phyloP scores from a whole-genome alignment of 2,329 filamentous ascomycete species.

The Botrytis hyacinthi region DNA sequence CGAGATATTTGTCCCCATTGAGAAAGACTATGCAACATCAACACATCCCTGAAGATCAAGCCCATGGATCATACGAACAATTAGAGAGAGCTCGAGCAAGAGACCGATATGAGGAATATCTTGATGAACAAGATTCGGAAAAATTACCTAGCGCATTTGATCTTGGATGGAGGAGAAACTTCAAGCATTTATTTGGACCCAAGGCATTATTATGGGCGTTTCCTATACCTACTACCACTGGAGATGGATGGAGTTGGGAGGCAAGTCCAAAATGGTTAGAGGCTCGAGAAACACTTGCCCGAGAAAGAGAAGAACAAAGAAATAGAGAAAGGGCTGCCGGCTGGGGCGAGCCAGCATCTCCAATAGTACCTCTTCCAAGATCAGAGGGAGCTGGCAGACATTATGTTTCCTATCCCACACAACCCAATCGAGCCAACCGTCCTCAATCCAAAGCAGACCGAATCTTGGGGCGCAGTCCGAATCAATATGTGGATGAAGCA shows the following conservation, averaged over 20 bases:
- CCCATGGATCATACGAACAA: slow-evolving; percentile 43
- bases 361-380: slow-evolving; percentile 21
- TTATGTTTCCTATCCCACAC: slow-evolving; percentile 33
- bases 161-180: slow-evolving; percentile 76
- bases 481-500: slow-evolving; percentile 33
- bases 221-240: slow-evolving; percentile 80
- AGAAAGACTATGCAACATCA: slow-evolving; percentile 67
- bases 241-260: slow-evolving; percentile 95
- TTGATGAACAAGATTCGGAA: slow-evolving; percentile 85
- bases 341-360: slow-evolving; percentile 52
- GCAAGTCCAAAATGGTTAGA: slow-evolving; percentile 75
- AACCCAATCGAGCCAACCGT: slow-evolving; percentile 16
- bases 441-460: slow-evolving; percentile 40
- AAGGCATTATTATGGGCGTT: slow-evolving; percentile 71
- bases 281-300: slow-evolving; percentile 61
- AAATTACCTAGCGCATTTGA: slow-evolving; percentile 93
- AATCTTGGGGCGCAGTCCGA: slow-evolving; percentile 38
- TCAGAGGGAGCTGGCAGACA: slow-evolving; percentile 35
- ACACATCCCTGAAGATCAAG: slow-evolving; percentile 48
- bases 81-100: slow-evolving; percentile 63
- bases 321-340: slow-evolving; percentile 64
- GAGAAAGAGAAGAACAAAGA: slow-evolving; percentile 58
- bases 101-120: slow-evolving; percentile 72
- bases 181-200: slow-evolving; percentile 78
- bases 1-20: slow-evolving; percentile 82